Evolutionary conservation across 306 rosid species (phyloP).

Genomic region (Glycine tomentella): DNA sequence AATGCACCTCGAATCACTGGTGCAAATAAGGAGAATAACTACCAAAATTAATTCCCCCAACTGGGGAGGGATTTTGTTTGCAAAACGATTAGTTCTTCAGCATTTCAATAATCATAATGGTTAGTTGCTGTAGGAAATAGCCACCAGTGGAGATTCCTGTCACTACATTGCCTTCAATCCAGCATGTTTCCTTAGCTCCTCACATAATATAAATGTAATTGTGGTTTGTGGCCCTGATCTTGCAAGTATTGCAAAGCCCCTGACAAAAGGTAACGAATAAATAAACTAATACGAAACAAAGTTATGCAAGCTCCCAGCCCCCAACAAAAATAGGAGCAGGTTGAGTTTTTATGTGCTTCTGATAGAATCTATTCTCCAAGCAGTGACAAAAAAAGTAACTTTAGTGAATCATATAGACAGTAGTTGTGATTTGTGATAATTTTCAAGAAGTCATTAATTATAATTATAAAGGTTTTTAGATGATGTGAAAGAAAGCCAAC

Average conservation of each 20-base stretch:
- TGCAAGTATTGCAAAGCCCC: constrained; percentile 88
- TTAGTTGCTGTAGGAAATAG: constrained; percentile 35
- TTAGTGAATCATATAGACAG: background rate
- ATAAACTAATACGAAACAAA: constrained; percentile 22
- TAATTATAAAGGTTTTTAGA: constrained; percentile 16
- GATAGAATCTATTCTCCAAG: constrained; percentile 15
- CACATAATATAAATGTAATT: constrained; percentile 80
- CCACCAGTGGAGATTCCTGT: constrained; percentile 29
- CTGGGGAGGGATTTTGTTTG: constrained; percentile 36
- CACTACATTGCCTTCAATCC: constrained; percentile 81
- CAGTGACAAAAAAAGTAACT: background rate
- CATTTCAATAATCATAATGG: constrained; percentile 29
- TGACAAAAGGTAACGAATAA: constrained; percentile 48
- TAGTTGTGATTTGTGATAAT: constrained; percentile 5
- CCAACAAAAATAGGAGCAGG: background rate
- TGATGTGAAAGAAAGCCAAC: constrained; percentile 17
- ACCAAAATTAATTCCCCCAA: constrained; percentile 38
- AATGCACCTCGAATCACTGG: constrained; percentile 34
- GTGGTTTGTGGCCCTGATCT: constrained; percentile 97
- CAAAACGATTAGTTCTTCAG: constrained; percentile 36
- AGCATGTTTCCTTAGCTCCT: constrained; percentile 81
- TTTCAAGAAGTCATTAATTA: background rate
- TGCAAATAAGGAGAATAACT: constrained; percentile 33
- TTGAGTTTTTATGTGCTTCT: background rate
- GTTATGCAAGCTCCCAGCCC: constrained; percentile 1